A percentile compares a stretch with the other conserved stretches of the same genome.
phyloP scores from a whole-genome alignment of 192 early-diverging fungal species.

The Martensiomyces pterosporus region DNA sequence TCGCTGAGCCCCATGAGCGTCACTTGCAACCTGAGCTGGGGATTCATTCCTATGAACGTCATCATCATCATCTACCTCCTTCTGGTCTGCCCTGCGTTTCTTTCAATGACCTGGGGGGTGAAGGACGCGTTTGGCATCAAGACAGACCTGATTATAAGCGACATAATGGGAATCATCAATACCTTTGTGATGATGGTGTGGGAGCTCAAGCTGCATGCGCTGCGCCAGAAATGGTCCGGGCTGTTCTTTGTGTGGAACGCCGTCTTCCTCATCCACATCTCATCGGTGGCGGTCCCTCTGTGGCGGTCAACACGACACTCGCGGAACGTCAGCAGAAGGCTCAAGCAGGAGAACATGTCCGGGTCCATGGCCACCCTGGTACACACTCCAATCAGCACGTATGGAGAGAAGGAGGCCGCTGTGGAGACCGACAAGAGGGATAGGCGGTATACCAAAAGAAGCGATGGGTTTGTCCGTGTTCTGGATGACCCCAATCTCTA shows the following conservation, averaged over 20 bases:
- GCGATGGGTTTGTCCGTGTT: conserved; percentile 29
- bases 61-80: conserved; percentile 41
- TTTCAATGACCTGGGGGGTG: conserved; percentile 42
- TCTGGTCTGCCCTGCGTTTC: conserved; percentile 46
- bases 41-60: conserved; percentile 16
- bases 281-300: conserved; percentile 30
- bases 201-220: conserved; percentile 11
- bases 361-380: neutral
- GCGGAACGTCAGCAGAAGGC: too few relatives aligned
- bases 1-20: conserved; percentile 10
- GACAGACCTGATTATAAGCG: conserved; percentile 53
- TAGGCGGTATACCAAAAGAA: too few relatives aligned
- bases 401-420: too few relatives aligned
- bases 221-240: conserved; percentile 28
- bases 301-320: conserved; percentile 15
- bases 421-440: too few relatives aligned
- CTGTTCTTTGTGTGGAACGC: conserved; percentile 30
- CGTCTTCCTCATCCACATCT: conserved; percentile 25
- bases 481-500: conserved; percentile 28
- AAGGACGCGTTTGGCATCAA: conserved; percentile 58
- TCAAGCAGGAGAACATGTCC: too few relatives aligned
- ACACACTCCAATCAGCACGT: too few relatives aligned
- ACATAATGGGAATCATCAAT: conserved; percentile 38
- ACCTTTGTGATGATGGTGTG: conserved; percentile 44
- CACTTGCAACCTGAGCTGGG: conserved; percentile 22